Conservation (phyloP, 177 flowering plant genomes). For the Vitis hybrid region DNA sequence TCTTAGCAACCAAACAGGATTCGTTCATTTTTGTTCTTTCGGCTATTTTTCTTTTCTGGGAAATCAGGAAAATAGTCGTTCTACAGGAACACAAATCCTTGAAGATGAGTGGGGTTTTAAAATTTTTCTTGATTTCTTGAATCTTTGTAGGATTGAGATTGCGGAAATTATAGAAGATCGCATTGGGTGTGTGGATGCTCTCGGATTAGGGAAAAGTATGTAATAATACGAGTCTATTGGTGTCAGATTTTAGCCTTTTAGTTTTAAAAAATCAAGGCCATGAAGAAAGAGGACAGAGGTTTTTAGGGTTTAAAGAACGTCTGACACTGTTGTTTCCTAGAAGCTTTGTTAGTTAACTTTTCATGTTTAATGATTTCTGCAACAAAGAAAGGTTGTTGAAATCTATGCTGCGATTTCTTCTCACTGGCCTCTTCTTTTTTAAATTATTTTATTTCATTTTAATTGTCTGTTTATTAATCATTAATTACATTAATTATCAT, state of each 20-base stretch:
- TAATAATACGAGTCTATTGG: too few relatives aligned
- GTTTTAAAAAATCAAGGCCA: too few relatives aligned
- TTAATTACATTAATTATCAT: neutral
- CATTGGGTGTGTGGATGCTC: too few relatives aligned
- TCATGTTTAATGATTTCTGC: constrained; percentile 3
- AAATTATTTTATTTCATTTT: neutral
- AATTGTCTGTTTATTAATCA: neutral
- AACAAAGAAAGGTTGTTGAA: constrained; percentile 1
- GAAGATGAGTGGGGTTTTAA: constrained; percentile 1
- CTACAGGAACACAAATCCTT: neutral
- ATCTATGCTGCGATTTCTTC: constrained; percentile 1
- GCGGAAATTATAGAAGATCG: too few relatives aligned
- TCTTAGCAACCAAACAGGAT: constrained; percentile 14
- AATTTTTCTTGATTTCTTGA: neutral
- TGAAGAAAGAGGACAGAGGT: too few relatives aligned
- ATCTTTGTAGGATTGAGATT: too few relatives aligned
- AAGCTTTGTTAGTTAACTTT: neutral
- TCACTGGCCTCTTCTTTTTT: neutral
- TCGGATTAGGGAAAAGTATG: too few relatives aligned
- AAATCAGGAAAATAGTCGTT: neutral
- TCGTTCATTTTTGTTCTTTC: neutral
- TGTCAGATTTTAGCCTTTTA: too few relatives aligned
- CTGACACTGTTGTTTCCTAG: constrained; percentile 1
- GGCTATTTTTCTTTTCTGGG: neutral
- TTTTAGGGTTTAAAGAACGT: neutral